These are phyloP conservation scores for Xylaria sp. DNA, from an alignment of 2,329 filamentous ascomycete species.

Conservation along the genomic window DNA sequence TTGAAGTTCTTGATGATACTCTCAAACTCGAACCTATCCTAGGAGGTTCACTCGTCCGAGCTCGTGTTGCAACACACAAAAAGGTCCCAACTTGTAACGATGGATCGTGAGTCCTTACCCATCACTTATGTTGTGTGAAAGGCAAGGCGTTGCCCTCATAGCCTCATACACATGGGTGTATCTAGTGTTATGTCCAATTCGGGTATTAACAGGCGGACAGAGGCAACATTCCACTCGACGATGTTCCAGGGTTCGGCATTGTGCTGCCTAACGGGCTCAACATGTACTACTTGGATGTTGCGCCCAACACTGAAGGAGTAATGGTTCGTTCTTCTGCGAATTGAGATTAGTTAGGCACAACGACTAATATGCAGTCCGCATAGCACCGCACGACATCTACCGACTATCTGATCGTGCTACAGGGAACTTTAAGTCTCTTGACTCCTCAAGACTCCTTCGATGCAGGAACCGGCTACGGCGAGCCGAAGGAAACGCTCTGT, in stretches of 20 bases:
- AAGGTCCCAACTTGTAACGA: constrained; percentile 44
- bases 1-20: constrained; percentile 44
- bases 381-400: constrained; percentile 50
- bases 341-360: constrained; percentile 14
- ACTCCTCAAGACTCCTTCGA: constrained; percentile 43
- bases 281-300: constrained; percentile 47
- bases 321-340: constrained; percentile 40
- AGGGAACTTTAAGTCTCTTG: constrained; percentile 45
- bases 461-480: constrained; percentile 43
- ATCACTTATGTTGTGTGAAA: constrained; percentile 1
- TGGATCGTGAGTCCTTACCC: constrained; percentile 41
- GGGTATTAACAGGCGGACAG: constrained; percentile 27
- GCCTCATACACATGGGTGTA: neutral
- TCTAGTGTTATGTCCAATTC: neutral
- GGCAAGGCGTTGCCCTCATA: neutral
- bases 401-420: constrained; percentile 48
- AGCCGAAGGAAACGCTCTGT: constrained; percentile 44
- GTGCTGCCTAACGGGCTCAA: constrained; percentile 49
- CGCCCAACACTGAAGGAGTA: constrained; percentile 44
- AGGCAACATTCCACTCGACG: constrained; percentile 42
- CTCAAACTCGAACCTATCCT: constrained; percentile 40
- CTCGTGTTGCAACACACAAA: constrained; percentile 42
- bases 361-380: neutral
- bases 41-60: constrained; percentile 36
- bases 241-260: constrained; percentile 47